Evolutionary conservation across 805 yeast species (phyloP).

Genomic region (Monosporozyma solicola): DNA sequence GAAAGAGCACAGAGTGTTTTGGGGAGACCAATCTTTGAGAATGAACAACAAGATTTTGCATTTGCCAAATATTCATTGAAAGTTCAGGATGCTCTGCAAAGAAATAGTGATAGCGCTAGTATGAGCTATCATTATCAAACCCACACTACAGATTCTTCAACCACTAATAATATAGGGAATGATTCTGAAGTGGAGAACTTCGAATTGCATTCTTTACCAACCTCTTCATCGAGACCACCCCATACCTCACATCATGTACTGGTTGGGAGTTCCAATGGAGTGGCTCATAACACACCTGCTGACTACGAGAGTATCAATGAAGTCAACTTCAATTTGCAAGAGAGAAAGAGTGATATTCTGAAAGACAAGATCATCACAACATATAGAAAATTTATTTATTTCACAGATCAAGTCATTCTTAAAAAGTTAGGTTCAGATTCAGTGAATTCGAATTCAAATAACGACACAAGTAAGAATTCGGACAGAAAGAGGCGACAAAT

Average conservation of each 20-base stretch:
- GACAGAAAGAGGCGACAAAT: conserved; percentile 12
- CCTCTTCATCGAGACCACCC: background rate
- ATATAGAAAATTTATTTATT: conserved; percentile 33
- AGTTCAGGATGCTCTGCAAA: conserved; percentile 20
- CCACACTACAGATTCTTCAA: background rate
- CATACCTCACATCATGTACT: background rate
- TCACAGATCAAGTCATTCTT: conserved; percentile 47
- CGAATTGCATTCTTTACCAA: background rate
- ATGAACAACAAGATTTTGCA: conserved; percentile 35
- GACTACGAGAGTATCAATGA: conserved; percentile 18
- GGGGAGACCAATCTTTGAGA: conserved; percentile 69
- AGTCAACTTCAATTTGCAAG: conserved; percentile 11
- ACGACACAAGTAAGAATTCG: conserved; percentile 7
- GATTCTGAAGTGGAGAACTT: background rate
- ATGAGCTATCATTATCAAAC: background rate
- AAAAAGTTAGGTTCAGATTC: conserved; percentile 53
- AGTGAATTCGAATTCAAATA: conserved; percentile 26
- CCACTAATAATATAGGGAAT: background rate
- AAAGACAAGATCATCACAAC: conserved; percentile 22
- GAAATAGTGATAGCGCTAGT: conserved; percentile 6
- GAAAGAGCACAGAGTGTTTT: conserved; percentile 63
- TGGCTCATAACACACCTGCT: background rate
- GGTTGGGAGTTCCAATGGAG: background rate
- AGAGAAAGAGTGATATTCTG: conserved; percentile 15
- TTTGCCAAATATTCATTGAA: conserved; percentile 24